Evolutionary conservation across 2,329 filamentous ascomycete genomes (phyloP).

Genomic region (Macrophomina tecta): DNA sequence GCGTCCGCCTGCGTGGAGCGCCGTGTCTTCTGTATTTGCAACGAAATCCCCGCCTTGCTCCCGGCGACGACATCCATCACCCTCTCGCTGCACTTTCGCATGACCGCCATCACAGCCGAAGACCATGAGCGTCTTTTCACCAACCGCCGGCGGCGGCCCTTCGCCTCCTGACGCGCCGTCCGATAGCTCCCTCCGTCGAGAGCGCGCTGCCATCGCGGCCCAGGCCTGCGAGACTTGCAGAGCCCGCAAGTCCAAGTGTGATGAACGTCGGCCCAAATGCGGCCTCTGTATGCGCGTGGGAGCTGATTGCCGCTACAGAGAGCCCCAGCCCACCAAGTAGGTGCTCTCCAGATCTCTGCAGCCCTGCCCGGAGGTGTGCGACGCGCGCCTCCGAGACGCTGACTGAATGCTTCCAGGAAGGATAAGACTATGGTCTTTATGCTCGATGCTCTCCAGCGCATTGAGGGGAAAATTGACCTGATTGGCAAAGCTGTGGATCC

Average conservation of each 20-base stretch:
- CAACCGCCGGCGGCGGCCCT: not conserved
- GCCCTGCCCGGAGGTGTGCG: not conserved
- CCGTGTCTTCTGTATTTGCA: not conserved
- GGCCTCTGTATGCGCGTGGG: conserved; percentile 30
- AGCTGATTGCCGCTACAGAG: conserved; percentile 30
- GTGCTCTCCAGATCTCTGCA: conserved; percentile 4
- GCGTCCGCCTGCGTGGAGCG: conserved; percentile 1
- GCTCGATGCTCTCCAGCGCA: conserved; percentile 23
- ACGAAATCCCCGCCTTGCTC: not conserved
- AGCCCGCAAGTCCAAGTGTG: conserved; percentile 30
- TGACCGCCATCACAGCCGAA: conserved; percentile 13
- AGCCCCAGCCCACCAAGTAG: conserved; percentile 30
- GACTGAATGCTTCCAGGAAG: conserved; percentile 25
- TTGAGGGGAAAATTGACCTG: conserved; percentile 29
- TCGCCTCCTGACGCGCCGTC: conserved; percentile 7
- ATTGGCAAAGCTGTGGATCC: conserved; percentile 26
- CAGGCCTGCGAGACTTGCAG: conserved; percentile 31
- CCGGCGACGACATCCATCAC: not conserved
- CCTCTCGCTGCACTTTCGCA: not conserved
- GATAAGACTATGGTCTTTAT: conserved; percentile 30
- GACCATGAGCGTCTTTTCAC: conserved; percentile 25
- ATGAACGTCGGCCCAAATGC: conserved; percentile 30
- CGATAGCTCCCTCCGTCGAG: conserved; percentile 22
- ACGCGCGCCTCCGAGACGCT: not conserved
- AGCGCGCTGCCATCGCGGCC: conserved; percentile 30